A percentile compares a stretch with the other conserved stretches of the same genome.
These are phyloP conservation scores for Hemisphaericaspora xylofermentans DNA, from an alignment of 1,139 yeast species.

Conservation along the genomic window DNA sequence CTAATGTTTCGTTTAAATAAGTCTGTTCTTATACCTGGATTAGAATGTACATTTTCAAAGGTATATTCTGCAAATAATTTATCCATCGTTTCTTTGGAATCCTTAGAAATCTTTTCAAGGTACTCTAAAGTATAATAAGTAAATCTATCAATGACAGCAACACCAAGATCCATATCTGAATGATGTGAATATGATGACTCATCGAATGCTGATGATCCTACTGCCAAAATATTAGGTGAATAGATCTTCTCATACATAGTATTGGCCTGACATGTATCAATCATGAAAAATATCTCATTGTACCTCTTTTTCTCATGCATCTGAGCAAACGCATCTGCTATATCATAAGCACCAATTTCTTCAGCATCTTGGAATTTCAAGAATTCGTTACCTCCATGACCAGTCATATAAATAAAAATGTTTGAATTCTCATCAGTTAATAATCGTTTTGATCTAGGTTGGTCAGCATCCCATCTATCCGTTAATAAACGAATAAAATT, in stretches of 20 bases:
- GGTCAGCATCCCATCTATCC: conserved; percentile 92
- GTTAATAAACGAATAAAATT: conserved; percentile 86
- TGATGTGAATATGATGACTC: conserved; percentile 95
- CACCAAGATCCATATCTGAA: conserved; percentile 93
- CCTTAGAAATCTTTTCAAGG: conserved; percentile 75
- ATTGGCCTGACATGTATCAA: conserved; percentile 98
- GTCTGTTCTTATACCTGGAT: conserved; percentile 88
- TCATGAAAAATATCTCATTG: conserved; percentile 94
- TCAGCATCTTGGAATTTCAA: conserved; percentile 98
- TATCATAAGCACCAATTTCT: conserved; percentile 91
- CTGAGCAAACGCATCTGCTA: conserved; percentile 96
- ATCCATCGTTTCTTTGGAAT: conserved; percentile 71
- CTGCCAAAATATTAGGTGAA: conserved; percentile 89
- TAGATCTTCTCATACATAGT: conserved; percentile 93
- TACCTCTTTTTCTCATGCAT: conserved; percentile 95
- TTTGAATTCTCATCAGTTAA: conserved; percentile 93
- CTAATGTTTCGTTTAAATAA: conserved; percentile 65
- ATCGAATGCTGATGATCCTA: conserved; percentile 87
- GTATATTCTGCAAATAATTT: conserved; percentile 85
- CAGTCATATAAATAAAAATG: conserved; percentile 92
- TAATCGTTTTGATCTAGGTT: conserved; percentile 87
- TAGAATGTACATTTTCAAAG: conserved; percentile 82
- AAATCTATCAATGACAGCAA: conserved; percentile 94
- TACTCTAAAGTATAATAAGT: conserved; percentile 90
- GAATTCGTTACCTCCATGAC: conserved; percentile 98